Evolutionary conservation across 2,329 filamentous ascomycete genomes (phyloP), one percentile per base, ranked within the genome.

Genomic region (Fusarium goolgardi): DNA sequence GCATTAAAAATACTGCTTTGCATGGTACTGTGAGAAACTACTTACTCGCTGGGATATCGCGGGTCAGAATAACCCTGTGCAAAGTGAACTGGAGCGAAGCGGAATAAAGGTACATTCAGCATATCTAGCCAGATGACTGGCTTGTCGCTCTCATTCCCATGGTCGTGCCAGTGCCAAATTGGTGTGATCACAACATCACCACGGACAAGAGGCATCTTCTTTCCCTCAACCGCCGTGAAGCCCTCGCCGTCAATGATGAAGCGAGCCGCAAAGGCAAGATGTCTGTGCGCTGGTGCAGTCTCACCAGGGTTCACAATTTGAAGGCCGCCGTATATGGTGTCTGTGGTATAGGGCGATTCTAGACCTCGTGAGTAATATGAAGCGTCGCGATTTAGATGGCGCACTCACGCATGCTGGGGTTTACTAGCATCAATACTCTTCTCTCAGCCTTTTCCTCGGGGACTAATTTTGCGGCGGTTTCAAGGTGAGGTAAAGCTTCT

Each of bases 71-170:
- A 87, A 51, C 84, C 80, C 73, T 88, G 80, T 3, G 84, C 83
- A 65, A 88, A 87, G 67, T 88, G 81, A 1, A 86, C 82, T 0
- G 83, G 83, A 4, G 82, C 81, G 62, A 82, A 82, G 1, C 78
- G 75, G 70, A 85, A 87, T 5, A 80, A 75, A 0, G 86, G 85
- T 3, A 88, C 71, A 73, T 88, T 84, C 2, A 88, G 73, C 6
- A 81, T 84, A 69, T 88, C 86, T 2, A 88, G 77, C 86, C 86
- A 88, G 29, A 88, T 82, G 73, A 87, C 83, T 0, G 85, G 84
- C 2, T 78, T 79, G 1, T 78, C 77, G 11, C 85, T 83, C 58
- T 88, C 85, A 47, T 88, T 88, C 5, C 86, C 86, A 58, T 88
- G 86, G 61, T 88, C 86, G 62, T 87, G 86, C 81, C 84, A 88